Percentiles rank a stretch among this genome's conserved stretches.
Evolutionary conservation across 305 asterid genomes (phyloP).

Genomic region (Solanum chacoense): DNA sequence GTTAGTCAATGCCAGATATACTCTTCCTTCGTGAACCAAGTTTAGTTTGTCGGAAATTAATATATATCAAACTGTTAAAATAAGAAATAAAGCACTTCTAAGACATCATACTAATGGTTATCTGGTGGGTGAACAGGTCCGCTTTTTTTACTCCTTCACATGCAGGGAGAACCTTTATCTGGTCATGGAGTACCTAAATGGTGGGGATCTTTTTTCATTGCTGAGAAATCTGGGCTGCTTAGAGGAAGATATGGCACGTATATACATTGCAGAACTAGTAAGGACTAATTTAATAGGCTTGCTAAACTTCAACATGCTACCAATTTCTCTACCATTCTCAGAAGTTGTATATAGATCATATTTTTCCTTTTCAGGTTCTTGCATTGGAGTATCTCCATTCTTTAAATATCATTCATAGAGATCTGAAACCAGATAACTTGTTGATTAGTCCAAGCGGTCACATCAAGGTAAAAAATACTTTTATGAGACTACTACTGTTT

Average conservation of each 20-base stretch:
- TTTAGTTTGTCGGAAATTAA: neutral
- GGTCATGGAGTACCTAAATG: conserved; percentile 99
- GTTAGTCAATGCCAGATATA: conserved; percentile 37
- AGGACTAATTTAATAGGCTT: conserved; percentile 21
- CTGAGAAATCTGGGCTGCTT: conserved; percentile 90
- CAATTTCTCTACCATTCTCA: conserved; percentile 5
- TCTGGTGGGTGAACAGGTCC: conserved; percentile 85
- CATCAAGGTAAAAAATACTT: conserved; percentile 68
- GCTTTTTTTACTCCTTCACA: conserved; percentile 99
- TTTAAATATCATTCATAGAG: conserved; percentile 85
- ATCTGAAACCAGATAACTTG: conserved; percentile 96
- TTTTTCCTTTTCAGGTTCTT: conserved; percentile 63
- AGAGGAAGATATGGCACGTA: conserved; percentile 91
- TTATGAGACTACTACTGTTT: neutral
- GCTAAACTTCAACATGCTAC: neutral
- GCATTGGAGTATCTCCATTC: conserved; percentile 98
- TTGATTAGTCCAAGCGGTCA: conserved; percentile 98
- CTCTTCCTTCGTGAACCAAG: neutral
- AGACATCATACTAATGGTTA: conserved; percentile 32
- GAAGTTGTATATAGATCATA: conserved; percentile 7
- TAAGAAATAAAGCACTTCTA: conserved; percentile 5
- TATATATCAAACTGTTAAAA: neutral
- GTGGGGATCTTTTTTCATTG: conserved; percentile 97
- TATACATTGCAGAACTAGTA: conserved; percentile 97
- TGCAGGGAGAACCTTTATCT: conserved; percentile 99